A percentile compares a stretch with the other conserved stretches of the same genome.
Evolutionary conservation across 805 yeast species (phyloP).

Genomic region (Lachancea kluyveri): DNA sequence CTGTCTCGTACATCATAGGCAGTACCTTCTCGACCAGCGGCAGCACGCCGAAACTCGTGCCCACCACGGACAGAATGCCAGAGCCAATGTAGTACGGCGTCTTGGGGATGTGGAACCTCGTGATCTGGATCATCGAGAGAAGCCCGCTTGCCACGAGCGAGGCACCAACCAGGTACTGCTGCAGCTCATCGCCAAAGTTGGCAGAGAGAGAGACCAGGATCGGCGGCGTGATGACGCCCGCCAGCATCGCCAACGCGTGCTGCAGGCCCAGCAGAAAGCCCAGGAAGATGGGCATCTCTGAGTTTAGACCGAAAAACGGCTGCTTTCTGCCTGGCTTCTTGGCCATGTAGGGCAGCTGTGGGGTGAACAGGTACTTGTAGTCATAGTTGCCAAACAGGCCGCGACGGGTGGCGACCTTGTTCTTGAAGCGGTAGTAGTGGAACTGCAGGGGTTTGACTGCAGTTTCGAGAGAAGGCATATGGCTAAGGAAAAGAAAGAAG

Average conservation of each 20-base stretch:
- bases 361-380: slow-evolving; percentile 73
- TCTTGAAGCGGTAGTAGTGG: too few relatives aligned
- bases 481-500: too few relatives aligned
- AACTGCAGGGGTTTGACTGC: too few relatives aligned
- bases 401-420: slow-evolving; percentile 64
- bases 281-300: slow-evolving; percentile 71
- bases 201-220: slow-evolving; percentile 62
- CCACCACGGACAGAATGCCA: slow-evolving; percentile 84
- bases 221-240: slow-evolving; percentile 85
- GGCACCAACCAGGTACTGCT: slow-evolving; percentile 65
- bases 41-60: slow-evolving; percentile 86
- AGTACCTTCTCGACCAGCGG: slow-evolving; percentile 69
- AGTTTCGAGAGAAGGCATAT: too few relatives aligned
- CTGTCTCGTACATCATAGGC: slow-evolving; percentile 73
- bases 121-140: slow-evolving; percentile 68
- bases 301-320: slow-evolving; percentile 78
- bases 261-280: slow-evolving; percentile 80
- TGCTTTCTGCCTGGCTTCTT: slow-evolving; percentile 37
- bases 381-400: slow-evolving; percentile 87
- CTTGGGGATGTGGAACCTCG: slow-evolving; percentile 67
- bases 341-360: slow-evolving; percentile 60
- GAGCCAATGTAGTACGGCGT: slow-evolving; percentile 82
- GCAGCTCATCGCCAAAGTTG: slow-evolving; percentile 41
- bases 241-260: slow-evolving; percentile 85
- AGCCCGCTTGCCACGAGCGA: slow-evolving; percentile 66